Conservation (phyloP, 2,329 filamentous ascomycete genomes). For the Microascus cirrosus region DNA sequence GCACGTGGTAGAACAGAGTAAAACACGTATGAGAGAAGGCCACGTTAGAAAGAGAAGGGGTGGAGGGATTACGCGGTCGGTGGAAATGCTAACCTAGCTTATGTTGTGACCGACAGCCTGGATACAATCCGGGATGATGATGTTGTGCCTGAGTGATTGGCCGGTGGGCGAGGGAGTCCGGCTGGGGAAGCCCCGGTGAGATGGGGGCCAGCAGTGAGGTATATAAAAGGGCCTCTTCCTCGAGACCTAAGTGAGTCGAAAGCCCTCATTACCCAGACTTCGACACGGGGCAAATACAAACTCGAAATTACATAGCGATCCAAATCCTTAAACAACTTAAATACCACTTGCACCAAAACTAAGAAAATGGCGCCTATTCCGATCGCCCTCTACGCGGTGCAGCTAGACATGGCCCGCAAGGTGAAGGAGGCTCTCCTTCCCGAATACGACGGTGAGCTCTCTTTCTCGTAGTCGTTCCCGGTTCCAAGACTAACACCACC, state of each 20-base stretch:
- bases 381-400: slow-evolving; percentile 7
- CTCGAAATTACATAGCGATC: not conserved
- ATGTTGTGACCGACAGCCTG: not conserved
- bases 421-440: slow-evolving; percentile 5
- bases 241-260: not conserved
- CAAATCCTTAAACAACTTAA: not conserved
- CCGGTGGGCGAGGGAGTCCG: not conserved
- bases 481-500: not conserved
- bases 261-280: not conserved
- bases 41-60: not conserved
- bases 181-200: not conserved
- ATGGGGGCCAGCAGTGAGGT: not conserved
- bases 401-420: slow-evolving; percentile 5
- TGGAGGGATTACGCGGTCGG: not conserved
- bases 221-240: not conserved
- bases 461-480: not conserved
- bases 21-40: not conserved
- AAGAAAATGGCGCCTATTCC: slow-evolving; percentile 6
- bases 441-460: slow-evolving; percentile 6
- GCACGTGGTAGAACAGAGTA: not conserved
- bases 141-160: not conserved
- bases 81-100: not conserved
- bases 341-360: not conserved
- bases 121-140: not conserved
- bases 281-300: not conserved